Evolutionary conservation across 805 yeast species (phyloP).

Genomic region (Starmerella khaoyaiensis): DNA sequence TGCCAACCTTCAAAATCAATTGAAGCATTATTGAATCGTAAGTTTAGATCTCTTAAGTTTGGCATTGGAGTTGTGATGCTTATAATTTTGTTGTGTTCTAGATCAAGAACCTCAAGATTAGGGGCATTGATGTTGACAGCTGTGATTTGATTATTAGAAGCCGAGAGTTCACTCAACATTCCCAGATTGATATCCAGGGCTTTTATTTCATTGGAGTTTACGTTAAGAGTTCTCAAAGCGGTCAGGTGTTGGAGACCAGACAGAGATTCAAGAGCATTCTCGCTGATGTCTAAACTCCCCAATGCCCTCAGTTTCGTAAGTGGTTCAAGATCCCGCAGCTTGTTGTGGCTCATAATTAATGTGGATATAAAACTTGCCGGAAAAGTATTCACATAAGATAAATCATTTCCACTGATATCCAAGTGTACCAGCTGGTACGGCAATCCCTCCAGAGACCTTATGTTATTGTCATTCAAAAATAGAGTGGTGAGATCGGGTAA

Average conservation of each 20-base stretch:
- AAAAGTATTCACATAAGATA: constrained; percentile 16
- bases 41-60: constrained; percentile 12
- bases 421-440: constrained; percentile 17
- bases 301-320: constrained; percentile 18
- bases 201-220: constrained; percentile 16
- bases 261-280: constrained; percentile 15
- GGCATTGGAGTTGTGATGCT: constrained; percentile 16
- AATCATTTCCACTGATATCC: constrained; percentile 15
- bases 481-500: constrained; percentile 16
- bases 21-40: constrained; percentile 17
- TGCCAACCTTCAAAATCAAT: constrained; percentile 19
- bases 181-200: constrained; percentile 14
- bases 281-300: constrained; percentile 18
- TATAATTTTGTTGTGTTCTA: constrained; percentile 15
- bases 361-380: constrained; percentile 18
- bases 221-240: constrained; percentile 18
- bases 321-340: constrained; percentile 17
- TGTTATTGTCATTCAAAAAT: constrained; percentile 13
- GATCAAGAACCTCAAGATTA: constrained; percentile 15
- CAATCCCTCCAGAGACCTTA: constrained; percentile 20
- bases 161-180: constrained; percentile 18
- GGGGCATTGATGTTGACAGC: constrained; percentile 18
- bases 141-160: constrained; percentile 16
- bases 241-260: constrained; percentile 17
- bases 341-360: constrained; percentile 17